A percentile compares a stretch with the other conserved stretches of the same genome.
Evolutionary conservation across 805 yeast genomes (phyloP).

Genomic region (Wickerhamiella bombiphila): DNA sequence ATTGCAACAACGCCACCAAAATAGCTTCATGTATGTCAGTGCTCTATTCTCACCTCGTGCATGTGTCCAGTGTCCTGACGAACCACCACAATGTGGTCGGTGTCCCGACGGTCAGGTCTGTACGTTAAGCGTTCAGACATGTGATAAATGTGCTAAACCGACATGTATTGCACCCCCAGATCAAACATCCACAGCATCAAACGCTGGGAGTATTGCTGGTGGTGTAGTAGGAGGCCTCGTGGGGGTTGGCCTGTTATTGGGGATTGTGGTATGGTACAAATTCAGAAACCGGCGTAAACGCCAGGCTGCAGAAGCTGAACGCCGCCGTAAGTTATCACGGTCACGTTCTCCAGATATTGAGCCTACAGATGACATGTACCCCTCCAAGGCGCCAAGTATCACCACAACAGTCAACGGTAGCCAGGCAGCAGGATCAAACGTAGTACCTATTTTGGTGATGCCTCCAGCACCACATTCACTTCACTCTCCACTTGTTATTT

Average conservation of each 20-base stretch:
- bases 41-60: slow-evolving; percentile 8
- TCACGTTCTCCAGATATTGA: background rate
- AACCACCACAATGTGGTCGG: slow-evolving; percentile 35
- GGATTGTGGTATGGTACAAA: slow-evolving; percentile 15
- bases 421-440: slow-evolving; percentile 54
- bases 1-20: too few species aligned
- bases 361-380: background rate
- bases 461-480: background rate
- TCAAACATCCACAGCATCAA: slow-evolving; percentile 11
- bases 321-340: background rate
- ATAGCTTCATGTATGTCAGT: too few species aligned
- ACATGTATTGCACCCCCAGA: slow-evolving; percentile 27
- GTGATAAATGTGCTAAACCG: slow-evolving; percentile 40
- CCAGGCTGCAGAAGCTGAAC: slow-evolving; percentile 1
- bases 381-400: slow-evolving; percentile 29
- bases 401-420: slow-evolving; percentile 18
- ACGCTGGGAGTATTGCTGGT: slow-evolving; percentile 52
- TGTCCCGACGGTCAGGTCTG: slow-evolving; percentile 44
- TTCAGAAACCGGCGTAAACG: slow-evolving; percentile 9
- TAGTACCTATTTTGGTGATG: slow-evolving; percentile 45
- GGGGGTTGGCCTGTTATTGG: slow-evolving; percentile 28
- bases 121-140: slow-evolving; percentile 39
- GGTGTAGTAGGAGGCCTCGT: slow-evolving; percentile 55
- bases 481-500: too few species aligned
- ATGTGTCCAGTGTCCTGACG: slow-evolving; percentile 24